A percentile compares a stretch with the other conserved stretches of the same genome.
These are phyloP conservation scores for Musa schizocarpa DNA, from an alignment of 176 grass and related monocot genomes.

Conservation along the genomic window DNA sequence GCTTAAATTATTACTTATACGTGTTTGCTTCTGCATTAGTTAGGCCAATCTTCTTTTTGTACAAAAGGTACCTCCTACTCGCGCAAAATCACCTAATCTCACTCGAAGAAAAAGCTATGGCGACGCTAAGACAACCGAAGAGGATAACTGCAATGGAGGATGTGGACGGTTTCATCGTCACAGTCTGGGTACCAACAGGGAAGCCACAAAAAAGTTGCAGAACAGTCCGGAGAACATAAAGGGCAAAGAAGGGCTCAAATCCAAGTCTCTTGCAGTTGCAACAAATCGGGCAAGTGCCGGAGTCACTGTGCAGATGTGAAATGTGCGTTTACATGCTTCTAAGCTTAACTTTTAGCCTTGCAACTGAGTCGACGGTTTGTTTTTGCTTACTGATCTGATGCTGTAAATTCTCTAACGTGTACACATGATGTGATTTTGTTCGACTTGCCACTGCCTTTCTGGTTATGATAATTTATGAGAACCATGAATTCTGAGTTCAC, in stretches of 20 bases:
- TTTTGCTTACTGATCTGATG: background rate
- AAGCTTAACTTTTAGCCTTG: background rate
- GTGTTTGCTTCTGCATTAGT: background rate
- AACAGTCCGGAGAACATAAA: background rate
- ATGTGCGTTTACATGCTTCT: background rate
- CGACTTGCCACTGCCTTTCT: background rate
- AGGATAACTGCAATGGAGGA: background rate
- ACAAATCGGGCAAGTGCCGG: background rate
- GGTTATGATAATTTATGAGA: background rate
- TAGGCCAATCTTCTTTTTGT: background rate
- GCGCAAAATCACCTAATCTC: constrained; percentile 43
- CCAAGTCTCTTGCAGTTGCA: background rate
- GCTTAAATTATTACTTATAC: background rate
- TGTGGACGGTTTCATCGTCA: constrained; percentile 9
- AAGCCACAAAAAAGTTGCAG: background rate
- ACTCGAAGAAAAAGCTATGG: constrained; percentile 32
- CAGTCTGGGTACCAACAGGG: constrained; percentile 13
- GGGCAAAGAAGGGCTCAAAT: constrained; percentile 7
- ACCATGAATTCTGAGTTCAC: background rate
- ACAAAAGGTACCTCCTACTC: constrained; percentile 34
- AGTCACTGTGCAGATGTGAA: background rate
- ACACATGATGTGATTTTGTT: background rate
- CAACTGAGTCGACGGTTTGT: too few species aligned
- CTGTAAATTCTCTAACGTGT: background rate
- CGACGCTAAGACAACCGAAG: constrained; percentile 6